These are phyloP conservation scores for Selenicereus undatus DNA, from an alignment of 148 eudicot genomes.

Conservation along the genomic window DNA sequence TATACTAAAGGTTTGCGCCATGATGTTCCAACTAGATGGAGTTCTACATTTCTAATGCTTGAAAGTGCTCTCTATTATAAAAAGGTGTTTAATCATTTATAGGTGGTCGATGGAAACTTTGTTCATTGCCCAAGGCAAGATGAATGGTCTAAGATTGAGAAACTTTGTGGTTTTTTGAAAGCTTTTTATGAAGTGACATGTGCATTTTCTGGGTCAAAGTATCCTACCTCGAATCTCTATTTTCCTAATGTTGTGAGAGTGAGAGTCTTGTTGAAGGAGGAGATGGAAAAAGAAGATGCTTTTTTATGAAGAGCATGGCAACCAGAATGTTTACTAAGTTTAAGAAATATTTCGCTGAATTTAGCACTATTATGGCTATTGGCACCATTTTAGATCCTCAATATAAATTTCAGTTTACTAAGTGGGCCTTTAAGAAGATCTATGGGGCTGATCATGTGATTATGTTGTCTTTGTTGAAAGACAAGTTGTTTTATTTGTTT, in stretches of 20 bases:
- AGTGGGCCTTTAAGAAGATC: background rate
- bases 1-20: no score
- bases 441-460: no score
- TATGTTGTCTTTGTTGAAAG: no score
- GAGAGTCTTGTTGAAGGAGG: background rate
- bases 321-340: background rate
- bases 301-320: background rate
- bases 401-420: no score
- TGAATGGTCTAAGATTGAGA: no score
- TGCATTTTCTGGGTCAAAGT: background rate
- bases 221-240: background rate
- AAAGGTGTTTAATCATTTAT: background rate
- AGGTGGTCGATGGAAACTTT: background rate
- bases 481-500: background rate
- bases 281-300: background rate
- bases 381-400: no score
- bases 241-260: background rate
- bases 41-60: slow-evolving; percentile 6
- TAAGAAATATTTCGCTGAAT: background rate
- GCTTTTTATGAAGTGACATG: background rate
- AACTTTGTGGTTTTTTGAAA: background rate
- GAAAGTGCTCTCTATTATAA: background rate
- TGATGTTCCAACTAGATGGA: slow-evolving; percentile 6
- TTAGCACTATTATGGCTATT: no score
- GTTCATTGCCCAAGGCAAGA: no score